These are phyloP conservation scores for Begonia peltatifolia DNA, from an alignment of 306 rosid genomes.

Conservation along the genomic window DNA sequence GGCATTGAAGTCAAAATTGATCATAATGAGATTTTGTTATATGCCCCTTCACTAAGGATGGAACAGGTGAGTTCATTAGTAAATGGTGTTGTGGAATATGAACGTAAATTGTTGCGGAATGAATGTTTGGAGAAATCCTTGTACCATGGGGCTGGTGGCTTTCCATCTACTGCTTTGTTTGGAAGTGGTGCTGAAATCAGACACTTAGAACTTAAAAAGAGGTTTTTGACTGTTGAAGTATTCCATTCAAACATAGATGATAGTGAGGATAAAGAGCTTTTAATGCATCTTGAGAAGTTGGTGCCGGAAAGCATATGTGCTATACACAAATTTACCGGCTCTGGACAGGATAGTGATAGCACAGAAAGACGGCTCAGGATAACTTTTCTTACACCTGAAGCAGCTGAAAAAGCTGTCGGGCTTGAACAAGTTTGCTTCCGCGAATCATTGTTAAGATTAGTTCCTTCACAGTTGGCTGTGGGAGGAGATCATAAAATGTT, in stretches of 20 bases:
- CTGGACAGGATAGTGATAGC: slow-evolving; percentile 32
- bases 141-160: slow-evolving; percentile 48
- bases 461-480: slow-evolving; percentile 36
- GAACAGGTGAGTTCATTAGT: slow-evolving; percentile 27
- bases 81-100: slow-evolving; percentile 38
- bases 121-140: slow-evolving; percentile 75
- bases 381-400: slow-evolving; percentile 72
- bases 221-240: slow-evolving; percentile 60
- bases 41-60: slow-evolving; percentile 46
- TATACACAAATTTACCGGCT: slow-evolving; percentile 38
- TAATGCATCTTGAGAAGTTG: slow-evolving; percentile 53
- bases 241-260: slow-evolving; percentile 33
- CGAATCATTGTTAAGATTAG: slow-evolving; percentile 44
- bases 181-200: slow-evolving; percentile 90
- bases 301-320: slow-evolving; percentile 47
- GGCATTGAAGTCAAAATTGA: slow-evolving; percentile 48
- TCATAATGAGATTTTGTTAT: slow-evolving; percentile 42
- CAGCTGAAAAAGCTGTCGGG: slow-evolving; percentile 46
- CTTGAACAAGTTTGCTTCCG: slow-evolving; percentile 32
- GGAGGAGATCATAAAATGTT: slow-evolving; percentile 49
- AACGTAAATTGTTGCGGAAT: slow-evolving; percentile 33
- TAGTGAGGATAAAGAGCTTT: slow-evolving; percentile 60
- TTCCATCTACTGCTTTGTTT: slow-evolving; percentile 62
- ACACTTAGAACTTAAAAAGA: slow-evolving; percentile 78
- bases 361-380: slow-evolving; percentile 50